These are phyloP conservation scores for Boletus pseudo-olivaceus DNA, from an alignment of 768 basidiomycete genomes.

Conservation along the genomic window DNA sequence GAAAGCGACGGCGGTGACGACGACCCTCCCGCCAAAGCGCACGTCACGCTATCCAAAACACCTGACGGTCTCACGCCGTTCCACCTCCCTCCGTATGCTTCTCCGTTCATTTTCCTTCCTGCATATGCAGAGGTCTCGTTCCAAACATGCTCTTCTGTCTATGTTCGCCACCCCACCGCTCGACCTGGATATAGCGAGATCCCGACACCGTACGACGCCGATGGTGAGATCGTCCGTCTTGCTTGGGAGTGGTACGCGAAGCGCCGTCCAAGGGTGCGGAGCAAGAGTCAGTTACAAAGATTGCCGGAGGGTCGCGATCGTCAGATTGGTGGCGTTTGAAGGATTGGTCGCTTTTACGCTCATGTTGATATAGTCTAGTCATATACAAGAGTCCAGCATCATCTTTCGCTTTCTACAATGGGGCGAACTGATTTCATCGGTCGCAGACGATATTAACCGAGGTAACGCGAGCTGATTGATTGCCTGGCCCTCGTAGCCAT, in stretches of 20 bases:
- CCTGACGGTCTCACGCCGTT: conserved; percentile 59
- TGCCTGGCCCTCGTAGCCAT: background rate
- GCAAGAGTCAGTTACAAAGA: conserved; percentile 55
- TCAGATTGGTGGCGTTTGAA: conserved; percentile 22
- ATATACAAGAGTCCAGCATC: background rate
- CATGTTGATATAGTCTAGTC: conserved; percentile 1
- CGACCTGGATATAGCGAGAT: conserved; percentile 95
- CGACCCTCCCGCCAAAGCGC: background rate
- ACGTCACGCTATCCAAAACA: background rate
- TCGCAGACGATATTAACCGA: background rate
- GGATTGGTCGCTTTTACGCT: background rate
- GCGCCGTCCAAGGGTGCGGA: conserved; percentile 63
- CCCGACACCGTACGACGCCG: conserved; percentile 93
- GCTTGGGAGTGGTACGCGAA: conserved; percentile 96
- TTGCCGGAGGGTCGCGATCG: conserved; percentile 63
- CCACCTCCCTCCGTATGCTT: conserved; percentile 79
- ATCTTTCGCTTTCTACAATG: background rate
- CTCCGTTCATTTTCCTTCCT: conserved; percentile 92
- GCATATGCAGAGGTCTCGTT: conserved; percentile 86
- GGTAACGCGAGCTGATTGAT: background rate
- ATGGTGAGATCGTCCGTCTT: conserved; percentile 86
- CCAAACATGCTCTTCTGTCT: conserved; percentile 85
- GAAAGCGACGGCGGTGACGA: conserved; percentile 4
- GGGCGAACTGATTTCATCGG: no score
- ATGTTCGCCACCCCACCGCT: conserved; percentile 94